Conservation (phyloP, 2,329 filamentous ascomycete species). For the Bipolaris oryzae region DNA sequence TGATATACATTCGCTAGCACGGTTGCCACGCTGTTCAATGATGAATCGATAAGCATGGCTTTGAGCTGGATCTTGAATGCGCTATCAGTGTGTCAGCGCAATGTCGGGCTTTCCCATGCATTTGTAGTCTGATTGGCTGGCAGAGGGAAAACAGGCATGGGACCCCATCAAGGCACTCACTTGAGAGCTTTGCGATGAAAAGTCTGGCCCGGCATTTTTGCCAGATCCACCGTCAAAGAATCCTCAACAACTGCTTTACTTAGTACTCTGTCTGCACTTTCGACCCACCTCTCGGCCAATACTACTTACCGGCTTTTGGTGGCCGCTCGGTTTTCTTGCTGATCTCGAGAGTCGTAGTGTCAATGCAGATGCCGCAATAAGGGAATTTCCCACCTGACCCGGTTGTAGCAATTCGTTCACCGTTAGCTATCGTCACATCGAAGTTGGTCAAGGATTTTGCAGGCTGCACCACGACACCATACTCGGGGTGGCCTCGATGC, state of each 20-base stretch:
- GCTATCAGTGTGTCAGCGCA: slow-evolving; percentile 39
- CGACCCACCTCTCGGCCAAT: background rate
- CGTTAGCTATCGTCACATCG: slow-evolving; percentile 64
- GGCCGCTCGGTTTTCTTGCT: slow-evolving; percentile 67
- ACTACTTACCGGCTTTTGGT: slow-evolving; percentile 55
- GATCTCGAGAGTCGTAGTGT: slow-evolving; percentile 76
- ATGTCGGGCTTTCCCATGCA: slow-evolving; percentile 4
- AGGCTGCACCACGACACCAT: slow-evolving; percentile 78
- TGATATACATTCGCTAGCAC: slow-evolving; percentile 76
- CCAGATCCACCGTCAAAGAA: slow-evolving; percentile 79
- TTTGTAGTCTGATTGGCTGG: slow-evolving; percentile 11
- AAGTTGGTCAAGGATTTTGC: slow-evolving; percentile 89
- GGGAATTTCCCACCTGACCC: slow-evolving; percentile 67
- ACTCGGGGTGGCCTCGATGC: slow-evolving; percentile 77
- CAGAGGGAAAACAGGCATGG: background rate
- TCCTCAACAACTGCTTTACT: slow-evolving; percentile 62
- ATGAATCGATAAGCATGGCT: slow-evolving; percentile 80
- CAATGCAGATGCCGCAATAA: slow-evolving; percentile 83
- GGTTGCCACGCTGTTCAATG: slow-evolving; percentile 72
- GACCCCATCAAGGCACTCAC: slow-evolving; percentile 53
- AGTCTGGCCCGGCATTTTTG: slow-evolving; percentile 72
- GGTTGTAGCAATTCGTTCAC: slow-evolving; percentile 45
- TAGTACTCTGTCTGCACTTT: slow-evolving; percentile 4
- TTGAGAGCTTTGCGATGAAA: slow-evolving; percentile 80
- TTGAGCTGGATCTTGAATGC: slow-evolving; percentile 86